Evolutionary conservation across 495 filamentous ascomycete species (phyloP), one percentile per base, ranked within the genome.

Genomic region (Penicillium subrubescens): DNA sequence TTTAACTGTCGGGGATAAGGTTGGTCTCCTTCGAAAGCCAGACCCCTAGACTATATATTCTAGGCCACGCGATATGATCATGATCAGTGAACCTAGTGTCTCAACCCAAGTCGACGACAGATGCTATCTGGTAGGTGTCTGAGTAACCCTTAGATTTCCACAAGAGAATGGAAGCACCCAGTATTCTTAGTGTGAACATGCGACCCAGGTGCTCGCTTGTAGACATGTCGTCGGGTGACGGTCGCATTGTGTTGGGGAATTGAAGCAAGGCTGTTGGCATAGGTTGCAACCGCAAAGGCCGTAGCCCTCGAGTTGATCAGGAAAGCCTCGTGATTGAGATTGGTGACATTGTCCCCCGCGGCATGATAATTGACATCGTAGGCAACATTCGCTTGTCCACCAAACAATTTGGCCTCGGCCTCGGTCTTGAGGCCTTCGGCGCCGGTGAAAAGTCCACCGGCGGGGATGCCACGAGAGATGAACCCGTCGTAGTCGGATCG

Each of bases 401-500:
- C 89, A 55, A 86, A 90, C 55, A 83, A 58, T 17, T 65, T 70
- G 0, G 75, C 87, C 73, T 91, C 81, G 41, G 77, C 81, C 17
- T 75, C 79, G 2, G 88, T 91, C 80, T 90, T 92, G 69, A 84
- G 51, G 8, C 74, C 83, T 69, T 92, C 90, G 11, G 90, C 89
- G 27, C 89, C 90, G 21, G 89, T 90, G 73, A 89, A 89, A 25
- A 90, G 71, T 6, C 89, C 90, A 46, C 89, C 89, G 11, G 79
- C 77, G 0, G 90, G 84, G 50, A 92, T 85, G 43, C 87, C 86
- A 17, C 75, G 80, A 31, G 86, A 83, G 37, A 89, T 81, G 73
- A 92, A 92, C 0, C 89, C 83, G 17, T 80, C 83, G 70, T 92
- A 91, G 75, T 92, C 90, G 55, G 83, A 87, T 37, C 89, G 86